Evolutionary conservation across 257 asterid species (phyloP).

Genomic region (Cruciata laevipes): DNA sequence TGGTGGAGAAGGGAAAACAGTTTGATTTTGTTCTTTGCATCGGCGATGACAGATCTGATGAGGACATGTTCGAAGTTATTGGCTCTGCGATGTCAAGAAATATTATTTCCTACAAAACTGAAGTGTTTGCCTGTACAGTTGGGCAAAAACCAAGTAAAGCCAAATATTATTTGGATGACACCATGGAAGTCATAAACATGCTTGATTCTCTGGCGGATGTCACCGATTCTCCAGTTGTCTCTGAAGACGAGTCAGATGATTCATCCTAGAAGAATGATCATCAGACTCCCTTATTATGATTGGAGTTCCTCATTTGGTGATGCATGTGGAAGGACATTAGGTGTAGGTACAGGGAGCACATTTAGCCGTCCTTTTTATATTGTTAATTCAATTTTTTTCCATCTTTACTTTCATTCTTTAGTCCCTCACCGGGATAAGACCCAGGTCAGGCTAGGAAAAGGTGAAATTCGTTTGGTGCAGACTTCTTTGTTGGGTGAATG

Average conservation of each 20-base stretch:
- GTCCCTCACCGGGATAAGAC: slow-evolving; percentile 20
- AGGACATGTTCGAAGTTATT: slow-evolving; percentile 78
- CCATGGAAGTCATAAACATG: slow-evolving; percentile 67
- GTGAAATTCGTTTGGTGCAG: slow-evolving; percentile 2
- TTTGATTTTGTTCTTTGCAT: slow-evolving; percentile 81
- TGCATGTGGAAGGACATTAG: slow-evolving; percentile 29
- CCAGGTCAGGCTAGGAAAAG: slow-evolving; percentile 1
- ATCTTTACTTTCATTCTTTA: slow-evolving; percentile 23
- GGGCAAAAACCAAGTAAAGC: slow-evolving; percentile 93
- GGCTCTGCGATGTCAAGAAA: slow-evolving; percentile 47
- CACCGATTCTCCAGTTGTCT: slow-evolving; percentile 52
- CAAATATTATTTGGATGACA: slow-evolving; percentile 74
- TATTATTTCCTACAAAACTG: slow-evolving; percentile 47
- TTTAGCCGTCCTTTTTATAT: slow-evolving; percentile 16
- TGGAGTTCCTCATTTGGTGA: slow-evolving; percentile 26
- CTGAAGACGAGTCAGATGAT: slow-evolving; percentile 50
- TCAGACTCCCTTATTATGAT: slow-evolving; percentile 18
- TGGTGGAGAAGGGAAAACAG: slow-evolving; percentile 46
- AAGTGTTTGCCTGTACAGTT: slow-evolving; percentile 79
- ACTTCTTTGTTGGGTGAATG: slow-evolving; percentile 6
- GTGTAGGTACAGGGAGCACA: slow-evolving; percentile 24
- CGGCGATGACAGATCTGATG: slow-evolving; percentile 91
- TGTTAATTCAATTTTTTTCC: slow-evolving; percentile 10
- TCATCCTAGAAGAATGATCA: slow-evolving; percentile 29
- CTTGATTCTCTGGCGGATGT: slow-evolving; percentile 83